phyloP scores from a whole-genome alignment of 345 rosid species.

The Geranium brycei region DNA sequence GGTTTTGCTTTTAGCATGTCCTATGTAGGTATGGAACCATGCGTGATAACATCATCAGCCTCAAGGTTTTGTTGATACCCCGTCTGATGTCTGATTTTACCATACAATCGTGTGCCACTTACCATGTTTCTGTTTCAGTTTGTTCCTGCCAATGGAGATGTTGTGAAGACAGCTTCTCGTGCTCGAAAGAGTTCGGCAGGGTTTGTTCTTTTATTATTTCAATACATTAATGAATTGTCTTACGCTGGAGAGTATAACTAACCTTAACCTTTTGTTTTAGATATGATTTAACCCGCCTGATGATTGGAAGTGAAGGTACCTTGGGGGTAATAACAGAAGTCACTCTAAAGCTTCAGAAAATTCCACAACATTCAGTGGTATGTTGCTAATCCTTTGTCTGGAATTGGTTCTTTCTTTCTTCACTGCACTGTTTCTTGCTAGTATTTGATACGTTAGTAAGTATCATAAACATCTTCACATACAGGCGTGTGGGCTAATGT shows the following conservation, averaged over 20 bases:
- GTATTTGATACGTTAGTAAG: neutral
- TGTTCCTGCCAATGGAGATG: constrained; percentile 78
- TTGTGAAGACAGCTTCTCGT: constrained; percentile 94
- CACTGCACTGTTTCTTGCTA: neutral
- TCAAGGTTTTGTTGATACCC: constrained; percentile 44
- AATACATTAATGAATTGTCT: neutral
- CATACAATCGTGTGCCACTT: constrained; percentile 2
- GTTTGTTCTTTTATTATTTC: constrained; percentile 31
- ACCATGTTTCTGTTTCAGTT: constrained; percentile 38
- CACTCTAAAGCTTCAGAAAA: constrained; percentile 78
- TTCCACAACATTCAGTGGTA: constrained; percentile 94
- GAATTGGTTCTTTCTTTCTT: neutral
- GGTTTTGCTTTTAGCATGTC: constrained; percentile 39
- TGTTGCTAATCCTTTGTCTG: constrained; percentile 2
- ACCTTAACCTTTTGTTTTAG: constrained; percentile 15
- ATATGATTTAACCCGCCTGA: constrained; percentile 81
- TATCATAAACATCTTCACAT: too few relatives aligned
- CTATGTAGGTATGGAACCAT: constrained; percentile 75
- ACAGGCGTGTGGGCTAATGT: too few relatives aligned
- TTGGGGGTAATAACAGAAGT: constrained; percentile 81
- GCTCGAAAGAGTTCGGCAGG: constrained; percentile 98
- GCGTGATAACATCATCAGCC: constrained; percentile 88
- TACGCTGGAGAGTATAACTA: too few relatives aligned
- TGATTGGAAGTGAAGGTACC: constrained; percentile 96
- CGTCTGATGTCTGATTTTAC: constrained; percentile 9